Conservation (phyloP, 1,139 yeast genomes). For the Scheffersomyces cryptocercus region DNA sequence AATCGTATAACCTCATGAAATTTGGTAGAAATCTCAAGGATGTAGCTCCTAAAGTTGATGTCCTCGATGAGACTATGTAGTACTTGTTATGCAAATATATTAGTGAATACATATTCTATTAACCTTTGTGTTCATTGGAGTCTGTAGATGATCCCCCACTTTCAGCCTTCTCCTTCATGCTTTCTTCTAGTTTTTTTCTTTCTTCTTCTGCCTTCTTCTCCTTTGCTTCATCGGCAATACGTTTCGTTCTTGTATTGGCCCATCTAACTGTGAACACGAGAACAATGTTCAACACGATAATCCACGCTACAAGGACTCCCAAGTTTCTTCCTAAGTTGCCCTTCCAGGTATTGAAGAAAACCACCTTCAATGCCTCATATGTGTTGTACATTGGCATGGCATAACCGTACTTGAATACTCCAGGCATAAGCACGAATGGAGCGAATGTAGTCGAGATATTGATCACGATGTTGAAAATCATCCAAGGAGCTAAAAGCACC, state of each 20-base stretch:
- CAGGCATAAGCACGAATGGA: conserved; percentile 54
- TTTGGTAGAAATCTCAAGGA: conserved; percentile 29
- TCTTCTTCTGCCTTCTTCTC: conserved; percentile 6
- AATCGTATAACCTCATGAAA: conserved; percentile 26
- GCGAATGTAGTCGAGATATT: conserved; percentile 64
- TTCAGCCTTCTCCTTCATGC: neutral
- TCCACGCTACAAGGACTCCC: conserved; percentile 62
- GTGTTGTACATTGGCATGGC: conserved; percentile 66
- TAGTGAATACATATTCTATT: too few species aligned
- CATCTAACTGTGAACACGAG: conserved; percentile 12
- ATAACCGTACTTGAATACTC: conserved; percentile 63
- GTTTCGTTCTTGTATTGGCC: conserved; percentile 5
- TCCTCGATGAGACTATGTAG: conserved; percentile 25
- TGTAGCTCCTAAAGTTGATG: conserved; percentile 29
- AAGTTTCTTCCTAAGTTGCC: conserved; percentile 58
- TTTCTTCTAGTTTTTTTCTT: neutral
- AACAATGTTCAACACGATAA: conserved; percentile 41
- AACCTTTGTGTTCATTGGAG: too few species aligned
- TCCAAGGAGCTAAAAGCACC: conserved; percentile 57
- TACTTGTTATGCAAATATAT: neutral
- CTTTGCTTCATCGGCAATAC: conserved; percentile 3
- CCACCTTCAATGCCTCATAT: conserved; percentile 54
- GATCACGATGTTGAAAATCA: conserved; percentile 58
- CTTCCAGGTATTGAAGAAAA: conserved; percentile 57
- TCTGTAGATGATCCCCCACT: too few species aligned